phyloP scores from a whole-genome alignment of 768 basidiomycete species.

The Sistotremastrum niveocremeum region DNA sequence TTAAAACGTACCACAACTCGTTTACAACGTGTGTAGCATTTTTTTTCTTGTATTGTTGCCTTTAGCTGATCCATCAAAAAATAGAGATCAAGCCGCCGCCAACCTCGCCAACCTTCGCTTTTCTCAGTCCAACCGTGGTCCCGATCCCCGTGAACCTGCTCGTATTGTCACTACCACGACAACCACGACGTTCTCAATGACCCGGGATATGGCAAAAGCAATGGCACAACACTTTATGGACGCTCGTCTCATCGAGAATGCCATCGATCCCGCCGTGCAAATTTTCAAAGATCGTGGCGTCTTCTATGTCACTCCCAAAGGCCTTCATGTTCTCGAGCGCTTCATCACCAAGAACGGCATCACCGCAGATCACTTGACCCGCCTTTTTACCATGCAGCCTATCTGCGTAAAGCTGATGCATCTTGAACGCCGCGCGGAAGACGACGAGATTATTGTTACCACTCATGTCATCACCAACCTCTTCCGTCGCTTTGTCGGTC shows the following conservation, averaged over 20 bases:
- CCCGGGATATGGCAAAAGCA: constrained; percentile 98
- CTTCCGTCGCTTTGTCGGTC: constrained; percentile 90
- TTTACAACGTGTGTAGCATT: constrained; percentile 74
- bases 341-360: constrained; percentile 99
- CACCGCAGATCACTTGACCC: constrained; percentile 81
- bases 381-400: constrained; percentile 81
- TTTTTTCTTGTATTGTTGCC: constrained; percentile 3
- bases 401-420: constrained; percentile 97
- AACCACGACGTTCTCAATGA: constrained; percentile 99
- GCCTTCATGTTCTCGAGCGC: constrained; percentile 95
- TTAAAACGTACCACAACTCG: constrained; percentile 85
- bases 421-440: constrained; percentile 79
- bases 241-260: constrained; percentile 93
- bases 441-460: constrained; percentile 96
- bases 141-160: constrained; percentile 95
- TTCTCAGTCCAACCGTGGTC: constrained; percentile 95
- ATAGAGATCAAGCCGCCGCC: constrained; percentile 84
- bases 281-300: constrained; percentile 97
- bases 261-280: constrained; percentile 74
- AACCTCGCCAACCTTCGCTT: constrained; percentile 95
- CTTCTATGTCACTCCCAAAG: constrained; percentile 92
- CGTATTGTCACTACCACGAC: constrained; percentile 98
- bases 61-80: constrained; percentile 3
- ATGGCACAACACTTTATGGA: constrained; percentile 99
- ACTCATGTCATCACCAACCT: constrained; percentile 88